A percentile compares a stretch with the other conserved stretches of the same genome.
These are phyloP conservation scores for Drechslerella dactyloides DNA, from an alignment of 2,329 filamentous ascomycete genomes.

Conservation along the genomic window DNA sequence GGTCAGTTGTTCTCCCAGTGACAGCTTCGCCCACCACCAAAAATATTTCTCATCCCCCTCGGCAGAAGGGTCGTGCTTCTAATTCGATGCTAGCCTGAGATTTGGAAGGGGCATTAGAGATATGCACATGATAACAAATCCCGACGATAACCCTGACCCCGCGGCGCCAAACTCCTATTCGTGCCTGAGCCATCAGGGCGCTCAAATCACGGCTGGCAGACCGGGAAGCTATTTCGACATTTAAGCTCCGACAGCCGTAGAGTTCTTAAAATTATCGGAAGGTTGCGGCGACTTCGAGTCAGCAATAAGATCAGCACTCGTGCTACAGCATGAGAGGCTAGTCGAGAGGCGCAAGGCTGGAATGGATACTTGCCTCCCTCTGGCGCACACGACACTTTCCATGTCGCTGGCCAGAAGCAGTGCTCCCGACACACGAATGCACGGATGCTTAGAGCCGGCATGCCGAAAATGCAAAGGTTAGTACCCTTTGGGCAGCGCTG, in stretches of 20 bases:
- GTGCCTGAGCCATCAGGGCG: conserved; percentile 14
- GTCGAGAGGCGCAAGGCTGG: conserved; percentile 46
- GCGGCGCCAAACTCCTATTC: conserved; percentile 23
- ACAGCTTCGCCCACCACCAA: conserved; percentile 41
- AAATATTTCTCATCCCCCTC: conserved; percentile 49
- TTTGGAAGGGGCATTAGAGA: conserved; percentile 49
- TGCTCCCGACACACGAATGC: conserved; percentile 18
- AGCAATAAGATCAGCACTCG: conserved; percentile 42
- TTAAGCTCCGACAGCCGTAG: conserved; percentile 12
- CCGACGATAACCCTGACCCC: conserved; percentile 48
- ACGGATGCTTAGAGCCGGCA: not conserved
- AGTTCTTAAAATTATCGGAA: conserved; percentile 27
- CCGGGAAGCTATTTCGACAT: conserved; percentile 32
- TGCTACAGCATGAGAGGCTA: conserved; percentile 17
- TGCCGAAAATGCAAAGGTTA: not conserved
- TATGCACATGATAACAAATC: conserved; percentile 50
- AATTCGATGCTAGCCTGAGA: conserved; percentile 28
- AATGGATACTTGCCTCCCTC: too few species aligned
- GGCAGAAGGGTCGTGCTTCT: conserved; percentile 17
- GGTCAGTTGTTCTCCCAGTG: conserved; percentile 8
- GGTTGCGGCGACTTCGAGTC: conserved; percentile 34
- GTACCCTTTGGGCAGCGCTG: conserved; percentile 13
- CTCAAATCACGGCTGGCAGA: conserved; percentile 19
- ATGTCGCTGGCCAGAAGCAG: not conserved
- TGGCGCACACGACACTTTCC: too few species aligned